Conservation (phyloP, 1,139 yeast genomes). For the Pichia sp. region DNA sequence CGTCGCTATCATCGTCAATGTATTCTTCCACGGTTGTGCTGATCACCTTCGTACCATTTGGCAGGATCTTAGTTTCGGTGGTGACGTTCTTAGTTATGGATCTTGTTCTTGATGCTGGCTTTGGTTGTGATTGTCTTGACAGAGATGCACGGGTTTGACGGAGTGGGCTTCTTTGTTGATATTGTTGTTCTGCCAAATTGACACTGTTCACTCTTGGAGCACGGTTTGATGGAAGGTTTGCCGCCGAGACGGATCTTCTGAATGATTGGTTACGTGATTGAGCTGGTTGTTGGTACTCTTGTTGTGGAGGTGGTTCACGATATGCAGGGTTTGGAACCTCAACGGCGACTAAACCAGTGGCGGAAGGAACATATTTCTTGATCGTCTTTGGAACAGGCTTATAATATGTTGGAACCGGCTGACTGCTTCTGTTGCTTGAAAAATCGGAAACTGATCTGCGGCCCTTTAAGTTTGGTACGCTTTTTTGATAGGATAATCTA, state of each 20-base stretch:
- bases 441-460: slow-evolving; percentile 22
- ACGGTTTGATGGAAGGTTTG: slow-evolving; percentile 1
- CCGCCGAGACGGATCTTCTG: slow-evolving; percentile 12
- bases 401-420: slow-evolving; percentile 9
- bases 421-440: slow-evolving; percentile 1
- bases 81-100: slow-evolving; percentile 13
- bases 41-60: slow-evolving; percentile 20
- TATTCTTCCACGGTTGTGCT: slow-evolving; percentile 19
- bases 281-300: slow-evolving; percentile 20
- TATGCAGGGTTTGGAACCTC: slow-evolving; percentile 41
- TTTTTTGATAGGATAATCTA: slow-evolving; percentile 14
- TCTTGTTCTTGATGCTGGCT: neutral
- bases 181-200: neutral
- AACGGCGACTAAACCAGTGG: slow-evolving; percentile 44
- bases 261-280: slow-evolving; percentile 7
- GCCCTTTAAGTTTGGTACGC: slow-evolving; percentile 14
- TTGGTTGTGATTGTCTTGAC: neutral
- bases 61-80: slow-evolving; percentile 15
- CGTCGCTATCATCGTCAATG: slow-evolving; percentile 8
- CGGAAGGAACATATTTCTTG: slow-evolving; percentile 47
- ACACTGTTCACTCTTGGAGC: slow-evolving; percentile 2
- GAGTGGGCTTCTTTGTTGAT: neutral
- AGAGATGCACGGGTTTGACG: neutral
- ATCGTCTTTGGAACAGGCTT: slow-evolving; percentile 29
- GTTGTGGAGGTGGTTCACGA: no score